These are phyloP conservation scores for Yamadazyma tumulicola DNA, from an alignment of 805 yeast species.

Conservation along the genomic window DNA sequence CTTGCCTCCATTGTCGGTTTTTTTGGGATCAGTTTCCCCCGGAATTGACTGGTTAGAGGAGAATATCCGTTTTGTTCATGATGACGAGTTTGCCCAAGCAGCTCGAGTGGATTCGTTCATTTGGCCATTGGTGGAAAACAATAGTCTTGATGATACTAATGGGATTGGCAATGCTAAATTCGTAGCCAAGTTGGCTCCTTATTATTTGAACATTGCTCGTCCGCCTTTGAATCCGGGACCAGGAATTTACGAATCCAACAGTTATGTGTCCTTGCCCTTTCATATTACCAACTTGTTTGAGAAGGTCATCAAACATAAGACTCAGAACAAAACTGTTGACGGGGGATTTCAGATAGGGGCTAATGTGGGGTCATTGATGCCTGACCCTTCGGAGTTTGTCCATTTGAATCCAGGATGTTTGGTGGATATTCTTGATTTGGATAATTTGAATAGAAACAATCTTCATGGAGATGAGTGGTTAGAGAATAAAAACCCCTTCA, in stretches of 20 bases:
- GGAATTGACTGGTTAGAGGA: conserved; percentile 29
- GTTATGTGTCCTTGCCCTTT: conserved; percentile 51
- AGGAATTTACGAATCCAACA: conserved; percentile 39
- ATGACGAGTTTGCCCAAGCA: conserved; percentile 3
- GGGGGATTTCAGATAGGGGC: conserved; percentile 52
- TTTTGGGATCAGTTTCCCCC: conserved; percentile 36
- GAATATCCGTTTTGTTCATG: conserved; percentile 30
- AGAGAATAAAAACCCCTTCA: conserved; percentile 23
- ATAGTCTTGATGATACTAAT: background rate
- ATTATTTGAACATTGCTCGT: conserved; percentile 35
- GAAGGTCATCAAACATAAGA: conserved; percentile 30
- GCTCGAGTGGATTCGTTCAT: conserved; percentile 2
- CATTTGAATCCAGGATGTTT: conserved; percentile 56
- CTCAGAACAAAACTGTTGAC: conserved; percentile 32
- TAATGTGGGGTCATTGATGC: conserved; percentile 46
- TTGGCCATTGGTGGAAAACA: conserved; percentile 7
- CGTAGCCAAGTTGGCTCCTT: conserved; percentile 17
- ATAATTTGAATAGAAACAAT: conserved; percentile 8
- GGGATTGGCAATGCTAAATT: background rate
- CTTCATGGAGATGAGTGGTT: conserved; percentile 7
- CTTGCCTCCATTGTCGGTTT: conserved; percentile 26
- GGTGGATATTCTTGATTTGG: conserved; percentile 17
- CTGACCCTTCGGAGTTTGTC: conserved; percentile 52
- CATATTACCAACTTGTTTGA: conserved; percentile 43
- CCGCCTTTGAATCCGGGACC: conserved; percentile 29